Percentiles rank a stretch among this genome's conserved stretches.
Conservation (phyloP, 2,329 filamentous ascomycete genomes). For the Aspergillus japonicus region DNA sequence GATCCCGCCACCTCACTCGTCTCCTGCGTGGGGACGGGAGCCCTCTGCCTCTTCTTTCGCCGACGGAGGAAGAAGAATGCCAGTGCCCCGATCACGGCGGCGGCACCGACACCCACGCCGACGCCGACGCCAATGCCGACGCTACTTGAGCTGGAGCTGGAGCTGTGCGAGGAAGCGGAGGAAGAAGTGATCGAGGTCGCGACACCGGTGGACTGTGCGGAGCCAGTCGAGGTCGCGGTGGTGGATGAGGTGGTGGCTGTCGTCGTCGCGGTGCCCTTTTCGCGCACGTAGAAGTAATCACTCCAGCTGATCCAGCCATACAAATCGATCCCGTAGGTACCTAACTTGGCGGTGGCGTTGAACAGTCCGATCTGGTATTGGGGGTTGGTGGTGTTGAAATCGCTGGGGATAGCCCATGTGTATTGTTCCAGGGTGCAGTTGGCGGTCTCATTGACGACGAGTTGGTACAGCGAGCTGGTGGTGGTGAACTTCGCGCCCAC, state of each 20-base stretch:
- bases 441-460: conserved; percentile 6
- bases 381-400: conserved; percentile 11
- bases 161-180: not conserved
- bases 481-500: conserved; percentile 3
- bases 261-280: not conserved
- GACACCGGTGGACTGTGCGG: not conserved
- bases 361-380: conserved; percentile 11
- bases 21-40: not conserved
- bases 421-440: conserved; percentile 18
- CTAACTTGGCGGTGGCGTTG: conserved; percentile 5
- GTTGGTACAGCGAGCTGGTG: conserved; percentile 5
- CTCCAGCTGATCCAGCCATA: conserved; percentile 6
- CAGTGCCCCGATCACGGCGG: not conserved
- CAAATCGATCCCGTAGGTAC: conserved; percentile 3
- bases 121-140: conserved; percentile 2
- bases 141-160: not conserved
- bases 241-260: not conserved
- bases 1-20: not conserved
- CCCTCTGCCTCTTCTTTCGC: not conserved
- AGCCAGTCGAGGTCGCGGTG: not conserved
- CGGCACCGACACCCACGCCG: not conserved
- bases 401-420: conserved; percentile 11
- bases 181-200: not conserved
- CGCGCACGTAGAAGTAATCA: conserved; percentile 5
- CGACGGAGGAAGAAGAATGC: conserved; percentile 2